Evolutionary conservation across 148 eudicot genomes (phyloP), one percentile per base, ranked within the genome.

Genomic region (Cornus controversa): DNA sequence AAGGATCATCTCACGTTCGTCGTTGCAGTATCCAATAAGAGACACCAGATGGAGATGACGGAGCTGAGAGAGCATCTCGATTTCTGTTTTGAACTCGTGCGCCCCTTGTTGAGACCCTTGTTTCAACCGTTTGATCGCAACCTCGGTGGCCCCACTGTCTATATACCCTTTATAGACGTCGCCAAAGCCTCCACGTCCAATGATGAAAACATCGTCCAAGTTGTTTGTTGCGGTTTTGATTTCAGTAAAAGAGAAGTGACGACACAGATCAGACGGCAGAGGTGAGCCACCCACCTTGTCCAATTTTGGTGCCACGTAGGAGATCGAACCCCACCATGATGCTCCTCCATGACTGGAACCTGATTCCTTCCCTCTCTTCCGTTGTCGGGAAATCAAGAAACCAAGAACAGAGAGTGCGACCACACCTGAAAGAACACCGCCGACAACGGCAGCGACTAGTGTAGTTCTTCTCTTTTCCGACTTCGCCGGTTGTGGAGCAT

Each of bases 21-120:
- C 85, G 31, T 78, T 25, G 28, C 79, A 82, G n/a, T 82, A 82
- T 2, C 85, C 81, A n/a, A 74, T 58, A 9, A 77, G 73, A 28
- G 75, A 29, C 24, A 75, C 72, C 0, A 80, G 67, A 20, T 80
- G 83, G 15, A 15, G 60, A 66, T 80, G 78, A 8, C 25, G 74
- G 6, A 80, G 69, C 27, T 42, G 45, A 8, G 82, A 80, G 2
- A 73, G 64, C 47, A 64, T 74, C 50, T 62, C 53, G 62, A 80
- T 80, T 67, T 80, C 78, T 2, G 78, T 60, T 36, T 5, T 1
- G 42, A 74, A 80, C 62, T 80, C 82, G 1, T 16, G 10, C 13
- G 47, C 57, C 31, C 82, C 82, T 25, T 74, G 82, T 23, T 53
- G 62, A 18, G 82, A 74, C 5, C 26, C n/a, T 0, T 31, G 4